A percentile compares a stretch with the other conserved stretches of the same genome.
Evolutionary conservation across 2,329 filamentous ascomycete species (phyloP).

Genomic region (Diaporthe vexans): DNA sequence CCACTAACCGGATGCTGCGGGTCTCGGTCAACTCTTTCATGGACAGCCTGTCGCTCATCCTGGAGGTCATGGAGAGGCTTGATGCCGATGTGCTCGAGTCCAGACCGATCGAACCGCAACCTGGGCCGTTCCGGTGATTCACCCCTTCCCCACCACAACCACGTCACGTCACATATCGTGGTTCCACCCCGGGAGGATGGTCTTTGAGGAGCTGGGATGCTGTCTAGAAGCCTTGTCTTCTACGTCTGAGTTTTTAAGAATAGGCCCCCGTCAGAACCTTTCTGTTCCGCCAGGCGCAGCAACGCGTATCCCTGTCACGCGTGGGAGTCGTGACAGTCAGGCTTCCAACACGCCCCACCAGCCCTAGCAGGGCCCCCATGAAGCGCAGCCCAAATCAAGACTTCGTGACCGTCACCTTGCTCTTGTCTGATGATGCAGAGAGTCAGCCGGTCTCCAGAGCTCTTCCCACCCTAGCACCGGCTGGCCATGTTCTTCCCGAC

Average conservation of each 20-base stretch:
- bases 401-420: slow-evolving; percentile 49
- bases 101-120: slow-evolving; percentile 33
- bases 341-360: not conserved
- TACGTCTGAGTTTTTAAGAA: slow-evolving; percentile 7
- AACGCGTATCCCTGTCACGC: slow-evolving; percentile 30
- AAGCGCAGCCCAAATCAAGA: slow-evolving; percentile 27
- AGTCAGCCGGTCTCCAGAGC: slow-evolving; percentile 32
- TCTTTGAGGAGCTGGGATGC: slow-evolving; percentile 19
- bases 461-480: not conserved
- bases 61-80: slow-evolving; percentile 91
- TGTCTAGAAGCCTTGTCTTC: not conserved
- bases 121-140: slow-evolving; percentile 36
- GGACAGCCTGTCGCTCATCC: slow-evolving; percentile 86
- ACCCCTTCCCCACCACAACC: slow-evolving; percentile 12
- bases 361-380: slow-evolving; percentile 24
- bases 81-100: slow-evolving; percentile 82
- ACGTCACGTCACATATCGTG: slow-evolving; percentile 16
- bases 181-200: slow-evolving; percentile 1
- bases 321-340: slow-evolving; percentile 25
- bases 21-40: slow-evolving; percentile 98
- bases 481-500: not conserved
- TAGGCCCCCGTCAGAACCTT: slow-evolving; percentile 32
- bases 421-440: slow-evolving; percentile 50
- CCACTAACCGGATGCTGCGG: slow-evolving; percentile 95
- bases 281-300: slow-evolving; percentile 21